Evolutionary conservation across 1,139 yeast species (phyloP), one percentile per base, ranked within the genome.

Genomic region (Suhomyces chickasaworum): DNA sequence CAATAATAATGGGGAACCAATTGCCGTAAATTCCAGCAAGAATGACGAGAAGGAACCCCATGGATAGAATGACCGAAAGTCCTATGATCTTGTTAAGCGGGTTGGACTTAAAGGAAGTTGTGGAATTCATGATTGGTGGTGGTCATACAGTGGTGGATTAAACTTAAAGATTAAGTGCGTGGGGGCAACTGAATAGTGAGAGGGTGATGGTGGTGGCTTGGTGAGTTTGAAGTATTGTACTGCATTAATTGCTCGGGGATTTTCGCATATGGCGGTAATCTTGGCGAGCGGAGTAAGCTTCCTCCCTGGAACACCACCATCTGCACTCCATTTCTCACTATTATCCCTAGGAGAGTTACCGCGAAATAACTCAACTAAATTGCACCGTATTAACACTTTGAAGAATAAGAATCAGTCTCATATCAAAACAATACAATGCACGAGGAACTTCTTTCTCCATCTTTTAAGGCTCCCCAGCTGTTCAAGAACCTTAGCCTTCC

Each of bases 31-130:
- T 72, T 20, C 91, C 88, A 13, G 95, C 89, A 17, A 88, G 74
- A n/a, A 88, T 83, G 41, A 87, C 84, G 48, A 87, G 71, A 38
- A 89, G 77, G 56, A 88, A 88, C 10, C 96, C 96, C 61, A 84
- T 73, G 1, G 95, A 88, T 39, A 88, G 74, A 33, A 87, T 82
- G 37, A 86, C 74, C 17, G 95, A 83, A 31, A 89, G 80, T 1
- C 84, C 83, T 34, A 88, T 86, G 61, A 88, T 86, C 58, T 83
- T 83, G 54, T 84, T 82, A 48, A 88, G 71, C 12, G 95, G 95
- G 55, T 83, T 84, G 16, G 48, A 48, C 39, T 56, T 61, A 52
- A 65, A 58, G 21, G 53, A 45, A 23, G 52, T 37, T 1, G 69
- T 66, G 8, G 71, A 65, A 52, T 67, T 67, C 72, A 70, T 69